Evolutionary conservation across 805 yeast species (phyloP).

Genomic region (Lipomyces spencermartinsiae): DNA sequence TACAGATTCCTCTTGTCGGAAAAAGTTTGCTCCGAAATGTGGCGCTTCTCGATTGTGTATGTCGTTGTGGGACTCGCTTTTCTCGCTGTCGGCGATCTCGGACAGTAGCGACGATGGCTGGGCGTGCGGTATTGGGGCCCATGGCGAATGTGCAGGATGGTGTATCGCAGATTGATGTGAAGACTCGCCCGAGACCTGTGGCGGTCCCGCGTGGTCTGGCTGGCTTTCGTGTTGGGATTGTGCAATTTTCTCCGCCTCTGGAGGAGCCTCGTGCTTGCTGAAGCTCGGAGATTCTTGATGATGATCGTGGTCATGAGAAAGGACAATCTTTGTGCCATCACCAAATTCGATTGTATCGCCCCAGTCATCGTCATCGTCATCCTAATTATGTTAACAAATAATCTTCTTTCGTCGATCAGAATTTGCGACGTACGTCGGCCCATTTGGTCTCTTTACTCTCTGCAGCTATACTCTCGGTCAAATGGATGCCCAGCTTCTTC

Average conservation of each 20-base stretch:
- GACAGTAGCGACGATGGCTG: conserved; percentile 27
- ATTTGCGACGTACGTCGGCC: conserved; percentile 42
- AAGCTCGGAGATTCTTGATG: background rate
- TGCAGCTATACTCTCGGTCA: conserved; percentile 45
- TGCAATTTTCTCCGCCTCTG: background rate
- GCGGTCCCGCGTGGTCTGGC: background rate
- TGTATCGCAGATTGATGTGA: conserved; percentile 7
- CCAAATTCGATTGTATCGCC: conserved; percentile 42
- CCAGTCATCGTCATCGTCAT: conserved; percentile 49
- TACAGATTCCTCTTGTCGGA: background rate
- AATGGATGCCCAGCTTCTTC: conserved; percentile 46
- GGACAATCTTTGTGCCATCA: conserved; percentile 41
- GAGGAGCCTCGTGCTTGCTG: background rate
- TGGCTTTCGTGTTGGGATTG: background rate
- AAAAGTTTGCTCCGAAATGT: conserved; percentile 6
- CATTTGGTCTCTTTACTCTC: conserved; percentile 44
- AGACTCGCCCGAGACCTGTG: conserved; percentile 6
- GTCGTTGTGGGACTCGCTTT: conserved; percentile 9
- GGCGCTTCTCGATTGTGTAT: conserved; percentile 19
- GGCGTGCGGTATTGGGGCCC: conserved; percentile 36
- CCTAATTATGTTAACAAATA: conserved; percentile 30
- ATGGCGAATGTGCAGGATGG: conserved; percentile 28
- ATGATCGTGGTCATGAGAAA: conserved; percentile 26
- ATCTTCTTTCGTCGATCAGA: background rate
- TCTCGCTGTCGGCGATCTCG: conserved; percentile 11